Conservation (phyloP, 2,329 filamentous ascomycete genomes). For the Fusarium sp. region DNA sequence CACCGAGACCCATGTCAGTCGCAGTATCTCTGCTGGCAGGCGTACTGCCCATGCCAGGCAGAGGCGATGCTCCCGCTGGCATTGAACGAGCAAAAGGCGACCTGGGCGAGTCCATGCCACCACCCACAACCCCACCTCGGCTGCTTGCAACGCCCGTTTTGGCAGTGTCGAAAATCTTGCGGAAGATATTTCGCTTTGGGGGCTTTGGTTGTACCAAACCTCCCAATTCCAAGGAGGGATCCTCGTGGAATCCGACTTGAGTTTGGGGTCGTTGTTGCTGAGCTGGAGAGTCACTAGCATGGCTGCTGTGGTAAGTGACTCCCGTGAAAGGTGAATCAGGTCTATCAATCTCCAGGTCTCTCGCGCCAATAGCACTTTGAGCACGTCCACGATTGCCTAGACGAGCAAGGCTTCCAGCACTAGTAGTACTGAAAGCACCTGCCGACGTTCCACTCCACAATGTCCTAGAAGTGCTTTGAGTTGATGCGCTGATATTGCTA, state of each 20-base stretch:
- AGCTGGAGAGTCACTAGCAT: slow-evolving; percentile 66
- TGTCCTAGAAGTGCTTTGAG: slow-evolving; percentile 82
- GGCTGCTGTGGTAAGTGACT: slow-evolving; percentile 91
- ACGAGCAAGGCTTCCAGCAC: slow-evolving; percentile 90
- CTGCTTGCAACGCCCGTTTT: slow-evolving; percentile 94
- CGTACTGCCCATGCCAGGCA: slow-evolving; percentile 56
- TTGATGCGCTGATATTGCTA: slow-evolving; percentile 79
- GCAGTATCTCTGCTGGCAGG: slow-evolving; percentile 62
- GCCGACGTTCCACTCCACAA: slow-evolving; percentile 95
- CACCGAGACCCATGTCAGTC: slow-evolving; percentile 75
- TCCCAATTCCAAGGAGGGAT: slow-evolving; percentile 76
- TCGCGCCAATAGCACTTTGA: slow-evolving; percentile 72
- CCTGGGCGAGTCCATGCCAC: slow-evolving; percentile 53
- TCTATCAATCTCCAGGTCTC: slow-evolving; percentile 65
- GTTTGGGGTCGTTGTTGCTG: slow-evolving; percentile 72
- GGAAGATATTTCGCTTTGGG: slow-evolving; percentile 91
- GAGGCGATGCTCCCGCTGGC: slow-evolving; percentile 54
- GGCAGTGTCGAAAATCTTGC: slow-evolving; percentile 92
- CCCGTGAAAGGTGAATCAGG: slow-evolving; percentile 77
- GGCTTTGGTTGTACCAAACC: slow-evolving; percentile 81
- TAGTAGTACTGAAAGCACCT: slow-evolving; percentile 91
- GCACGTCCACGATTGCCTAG: slow-evolving; percentile 72
- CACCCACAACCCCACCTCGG: slow-evolving; percentile 81
- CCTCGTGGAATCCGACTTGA: slow-evolving; percentile 72
- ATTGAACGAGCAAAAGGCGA: slow-evolving; percentile 57